These are phyloP conservation scores for Suhomyces kunorum DNA, from an alignment of 1,139 yeast genomes.

Conservation along the genomic window DNA sequence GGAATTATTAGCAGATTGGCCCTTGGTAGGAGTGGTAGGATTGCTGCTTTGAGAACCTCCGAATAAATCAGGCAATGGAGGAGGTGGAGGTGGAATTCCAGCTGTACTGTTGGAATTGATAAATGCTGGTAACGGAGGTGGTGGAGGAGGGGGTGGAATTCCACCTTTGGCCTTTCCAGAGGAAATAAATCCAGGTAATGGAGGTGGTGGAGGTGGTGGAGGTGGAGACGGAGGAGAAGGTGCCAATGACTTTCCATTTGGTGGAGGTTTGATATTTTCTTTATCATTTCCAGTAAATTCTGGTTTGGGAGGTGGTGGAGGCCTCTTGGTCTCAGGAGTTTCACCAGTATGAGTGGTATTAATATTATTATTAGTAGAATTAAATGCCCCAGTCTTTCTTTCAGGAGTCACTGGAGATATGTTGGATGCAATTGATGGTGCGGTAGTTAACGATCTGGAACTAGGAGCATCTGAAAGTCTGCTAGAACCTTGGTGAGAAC, in stretches of 20 bases:
- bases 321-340: constrained; percentile 11
- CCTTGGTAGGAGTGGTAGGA: constrained; percentile 8
- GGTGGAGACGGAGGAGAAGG: constrained; percentile 16
- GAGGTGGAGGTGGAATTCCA: constrained; percentile 29
- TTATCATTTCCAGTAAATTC: not conserved
- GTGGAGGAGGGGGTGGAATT: constrained; percentile 16
- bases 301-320: constrained; percentile 18
- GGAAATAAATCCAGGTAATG: constrained; percentile 20
- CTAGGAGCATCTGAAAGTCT: not conserved
- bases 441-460: not conserved
- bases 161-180: constrained; percentile 1
- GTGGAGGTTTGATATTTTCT: not conserved
- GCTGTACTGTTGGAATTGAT: not conserved
- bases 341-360: not conserved
- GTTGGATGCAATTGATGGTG: not conserved
- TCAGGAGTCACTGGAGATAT: not conserved
- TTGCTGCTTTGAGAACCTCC: constrained; percentile 3
- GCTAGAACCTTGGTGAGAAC: not conserved
- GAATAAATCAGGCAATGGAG: constrained; percentile 20
- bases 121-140: constrained; percentile 18
- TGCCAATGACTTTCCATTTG: constrained; percentile 14
- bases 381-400: not conserved
- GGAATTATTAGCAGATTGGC: not conserved
- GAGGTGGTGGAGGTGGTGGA: constrained; percentile 34
- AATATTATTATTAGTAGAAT: not conserved